Evolutionary conservation across 176 grass and related monocot species (phyloP), one percentile per base, ranked within the genome.

Genomic region (Bolboschoenus planiculmis): DNA sequence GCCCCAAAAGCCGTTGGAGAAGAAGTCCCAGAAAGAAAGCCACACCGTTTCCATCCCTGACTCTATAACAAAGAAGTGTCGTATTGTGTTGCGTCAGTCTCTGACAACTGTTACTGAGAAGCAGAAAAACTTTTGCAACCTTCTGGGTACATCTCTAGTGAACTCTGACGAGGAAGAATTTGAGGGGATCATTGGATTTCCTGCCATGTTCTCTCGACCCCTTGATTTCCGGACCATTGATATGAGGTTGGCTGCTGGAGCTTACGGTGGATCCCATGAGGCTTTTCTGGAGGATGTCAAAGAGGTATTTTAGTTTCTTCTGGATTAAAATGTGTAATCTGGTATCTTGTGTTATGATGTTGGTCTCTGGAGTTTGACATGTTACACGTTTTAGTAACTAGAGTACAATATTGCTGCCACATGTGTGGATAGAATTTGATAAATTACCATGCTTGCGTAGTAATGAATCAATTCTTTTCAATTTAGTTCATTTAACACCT

Each of bases 181-280:
- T 83, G 92, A 98, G 40, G 96, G 96, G 31, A 93, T 98, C 80
- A 91, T 98, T 87, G 96, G 96, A 70, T 98, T 90, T 91, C 92
- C 96, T 88, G 90, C 90, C 27, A 95, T 95, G 92, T 92, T 98
- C 87, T 90, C 96, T 53, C 92, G 96, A 3, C 92, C 96, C 64
- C 86, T 98, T 87, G 96, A 98, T 68, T 98, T 98, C 21, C 90
- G 96, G 74, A 93, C 96, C 77, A 98, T 98, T 84, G 96, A 98
- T 88, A 90, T 93, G 86, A 94, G 96, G 74, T 73, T 98, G 84
- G 88, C 92, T 84, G 88, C 82, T 88, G 96, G 92, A 76, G 90
- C 84, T 85, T 98, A 98, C 47, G 77, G 68, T 80, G 89, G 92
- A 85, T 98, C 90, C 73, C 90, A 90, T 87, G 92, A 98, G 56